Evolutionary conservation across 768 basidiomycete genomes (phyloP).

Genomic region (Neoboletus brunneissimus): DNA sequence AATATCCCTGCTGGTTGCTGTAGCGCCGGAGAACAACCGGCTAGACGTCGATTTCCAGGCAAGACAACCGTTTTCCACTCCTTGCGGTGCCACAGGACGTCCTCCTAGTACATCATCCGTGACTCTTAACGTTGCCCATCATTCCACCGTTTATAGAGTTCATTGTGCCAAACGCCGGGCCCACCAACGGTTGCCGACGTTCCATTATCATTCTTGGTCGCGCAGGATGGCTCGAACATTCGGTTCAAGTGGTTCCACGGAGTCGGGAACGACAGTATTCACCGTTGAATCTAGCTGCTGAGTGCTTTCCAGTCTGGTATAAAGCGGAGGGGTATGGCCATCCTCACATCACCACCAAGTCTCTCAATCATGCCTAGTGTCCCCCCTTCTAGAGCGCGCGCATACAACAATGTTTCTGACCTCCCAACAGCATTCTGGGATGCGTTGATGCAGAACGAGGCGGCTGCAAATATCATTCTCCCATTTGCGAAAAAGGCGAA

Average conservation of each 20-base stretch:
- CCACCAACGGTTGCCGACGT: background rate
- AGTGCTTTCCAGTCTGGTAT: background rate
- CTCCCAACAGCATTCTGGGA: slow-evolving; percentile 31
- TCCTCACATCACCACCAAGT: slow-evolving; percentile 12
- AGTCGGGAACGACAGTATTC: background rate
- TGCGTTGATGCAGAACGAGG: slow-evolving; percentile 29
- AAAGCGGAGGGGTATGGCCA: slow-evolving; percentile 3
- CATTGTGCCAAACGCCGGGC: background rate
- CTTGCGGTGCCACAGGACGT: background rate
- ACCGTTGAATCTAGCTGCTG: background rate
- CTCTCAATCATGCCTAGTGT: slow-evolving; percentile 23
- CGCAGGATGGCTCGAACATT: slow-evolving; percentile 22
- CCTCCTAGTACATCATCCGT: slow-evolving; percentile 6
- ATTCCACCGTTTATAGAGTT: background rate
- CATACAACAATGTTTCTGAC: slow-evolving; percentile 6
- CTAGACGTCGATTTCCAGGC: too few species aligned
- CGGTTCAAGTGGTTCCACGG: background rate
- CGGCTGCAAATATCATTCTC: slow-evolving; percentile 39
- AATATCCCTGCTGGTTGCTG: background rate
- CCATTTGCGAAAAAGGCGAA: slow-evolving; percentile 37
- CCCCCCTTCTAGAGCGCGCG: background rate
- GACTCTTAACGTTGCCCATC: slow-evolving; percentile 8
- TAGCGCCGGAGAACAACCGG: background rate
- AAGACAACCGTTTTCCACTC: background rate
- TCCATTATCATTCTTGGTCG: slow-evolving; percentile 5